A percentile compares a stretch with the other conserved stretches of the same genome.
Conservation (phyloP, 805 yeast species). For the Hanseniaspora lachancei region DNA sequence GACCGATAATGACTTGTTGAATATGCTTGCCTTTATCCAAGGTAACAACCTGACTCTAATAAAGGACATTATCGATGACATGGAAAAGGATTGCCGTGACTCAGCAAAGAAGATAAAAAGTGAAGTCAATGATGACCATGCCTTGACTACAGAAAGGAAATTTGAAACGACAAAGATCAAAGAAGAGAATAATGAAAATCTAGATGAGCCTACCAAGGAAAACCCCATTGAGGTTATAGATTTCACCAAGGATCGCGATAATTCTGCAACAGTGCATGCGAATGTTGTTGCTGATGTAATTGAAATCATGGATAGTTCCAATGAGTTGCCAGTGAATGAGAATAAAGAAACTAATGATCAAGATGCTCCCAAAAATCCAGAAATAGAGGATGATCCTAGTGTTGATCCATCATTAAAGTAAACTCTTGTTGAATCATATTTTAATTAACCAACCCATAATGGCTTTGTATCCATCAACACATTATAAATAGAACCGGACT, state of each 20-base stretch:
- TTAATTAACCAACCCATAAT: too few species aligned
- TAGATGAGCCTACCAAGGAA: background rate
- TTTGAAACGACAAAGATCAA: background rate
- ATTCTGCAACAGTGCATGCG: background rate
- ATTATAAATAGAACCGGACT: too few species aligned
- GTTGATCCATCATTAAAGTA: background rate
- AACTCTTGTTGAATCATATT: background rate
- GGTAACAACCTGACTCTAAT: background rate
- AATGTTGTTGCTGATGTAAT: background rate
- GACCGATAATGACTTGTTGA: slow-evolving; percentile 3
- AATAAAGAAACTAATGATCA: background rate
- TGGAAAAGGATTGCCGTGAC: background rate
- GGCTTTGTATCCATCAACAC: too few species aligned
- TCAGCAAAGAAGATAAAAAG: background rate
- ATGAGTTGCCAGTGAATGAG: too few species aligned
- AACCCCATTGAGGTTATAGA: background rate
- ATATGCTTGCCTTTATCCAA: slow-evolving; percentile 9
- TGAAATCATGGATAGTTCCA: background rate
- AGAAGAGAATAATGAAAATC: background rate
- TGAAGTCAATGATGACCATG: background rate
- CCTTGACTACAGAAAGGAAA: background rate
- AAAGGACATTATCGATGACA: slow-evolving; percentile 5
- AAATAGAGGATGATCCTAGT: background rate
- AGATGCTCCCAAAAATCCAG: background rate
- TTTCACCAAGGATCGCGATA: background rate